Evolutionary conservation across 805 yeast species (phyloP).

Genomic region (Candida broadrunensis): DNA sequence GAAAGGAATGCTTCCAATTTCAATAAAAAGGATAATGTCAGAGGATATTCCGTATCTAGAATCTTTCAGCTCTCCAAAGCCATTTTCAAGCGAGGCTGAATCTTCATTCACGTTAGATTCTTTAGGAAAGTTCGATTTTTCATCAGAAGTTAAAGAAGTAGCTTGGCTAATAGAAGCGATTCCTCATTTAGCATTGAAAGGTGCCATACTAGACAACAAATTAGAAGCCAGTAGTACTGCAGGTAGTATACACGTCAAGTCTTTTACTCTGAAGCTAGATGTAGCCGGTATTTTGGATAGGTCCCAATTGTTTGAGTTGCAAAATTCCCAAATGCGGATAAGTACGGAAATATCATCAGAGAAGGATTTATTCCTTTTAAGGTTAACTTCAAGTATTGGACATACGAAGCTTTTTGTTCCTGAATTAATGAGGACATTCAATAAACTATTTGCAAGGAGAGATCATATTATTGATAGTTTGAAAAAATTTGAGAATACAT

Average conservation of each 20-base stretch:
- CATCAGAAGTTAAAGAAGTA: not conserved
- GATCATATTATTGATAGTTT: not conserved
- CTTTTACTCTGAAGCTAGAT: not conserved
- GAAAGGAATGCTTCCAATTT: not conserved
- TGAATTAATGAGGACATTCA: constrained; percentile 2
- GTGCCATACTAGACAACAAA: not conserved
- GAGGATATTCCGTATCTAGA: not conserved
- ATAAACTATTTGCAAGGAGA: not conserved
- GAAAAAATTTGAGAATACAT: constrained; percentile 2
- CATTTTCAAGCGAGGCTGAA: not conserved
- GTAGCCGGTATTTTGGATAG: not conserved
- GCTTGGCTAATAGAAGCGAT: not conserved
- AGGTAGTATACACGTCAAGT: not conserved
- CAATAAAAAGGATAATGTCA: not conserved
- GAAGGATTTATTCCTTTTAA: constrained; percentile 2
- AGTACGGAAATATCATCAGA: not conserved
- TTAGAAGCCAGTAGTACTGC: not conserved
- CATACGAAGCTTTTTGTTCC: constrained; percentile 8
- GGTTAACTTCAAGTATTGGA: constrained; percentile 4
- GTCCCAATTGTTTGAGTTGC: constrained; percentile 6
- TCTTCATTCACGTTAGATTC: not conserved
- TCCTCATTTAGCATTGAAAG: not conserved
- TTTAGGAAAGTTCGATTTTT: not conserved
- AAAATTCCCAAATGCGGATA: constrained; percentile 6
- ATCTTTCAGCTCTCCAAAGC: not conserved